Base-by-base conservation (phyloP, 2,329 filamentous ascomycete genomes). In the Rhynchosporium graminicola region DNA sequence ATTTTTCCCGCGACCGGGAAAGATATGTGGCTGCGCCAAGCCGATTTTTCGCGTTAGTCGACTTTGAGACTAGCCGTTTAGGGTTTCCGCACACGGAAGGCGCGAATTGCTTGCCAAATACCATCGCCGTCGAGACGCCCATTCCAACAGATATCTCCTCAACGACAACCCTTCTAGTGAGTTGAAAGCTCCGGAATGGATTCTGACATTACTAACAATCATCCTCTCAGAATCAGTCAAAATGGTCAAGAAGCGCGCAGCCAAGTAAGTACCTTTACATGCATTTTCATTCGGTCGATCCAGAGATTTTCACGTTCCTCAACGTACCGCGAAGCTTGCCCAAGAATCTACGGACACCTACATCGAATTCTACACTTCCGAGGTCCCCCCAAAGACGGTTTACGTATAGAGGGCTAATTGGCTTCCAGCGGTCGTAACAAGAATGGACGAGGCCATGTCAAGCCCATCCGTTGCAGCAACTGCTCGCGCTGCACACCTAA, bases 361-460 rank as follows among this genome's bases (percentile, higher is more conserved):
- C 46, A 10, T 26, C 46, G 4, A 48, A 31, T 13, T 9, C n/a
- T 31, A 48, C 46, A 48, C 8, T 26, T 4, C 26, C 26, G 10
- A 28, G 10, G 13, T 13, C 31, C 38, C 26, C 36, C 3, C n/a
- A 13, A 57, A 2, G 31, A 12, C 7, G 10, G 12, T 26, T 15
- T 29, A 10, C 4, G 2, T n/a, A 20, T 15, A 6, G 47, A 31
- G 20, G 20, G 43, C 60, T 61, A 46, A 63, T 28, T 40, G 57
- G 13, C 47, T 52, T 73, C 69, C 79, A 96, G 91, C 86, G 94
- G 94, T 82, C 92, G 94, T 81, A 97, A 98, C 91, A 97, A 97
- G 92, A 97, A 97, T 84, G 94, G 95, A 81, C 92, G 95, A 81
- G 95, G 95, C 85, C 94, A 98, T 87, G 92, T 96, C 84, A 99